Evolutionary conservation across 1,284 basidiomycete species (phyloP), one percentile per base, ranked within the genome.

Genomic region (Tranzscheliella williamsii): DNA sequence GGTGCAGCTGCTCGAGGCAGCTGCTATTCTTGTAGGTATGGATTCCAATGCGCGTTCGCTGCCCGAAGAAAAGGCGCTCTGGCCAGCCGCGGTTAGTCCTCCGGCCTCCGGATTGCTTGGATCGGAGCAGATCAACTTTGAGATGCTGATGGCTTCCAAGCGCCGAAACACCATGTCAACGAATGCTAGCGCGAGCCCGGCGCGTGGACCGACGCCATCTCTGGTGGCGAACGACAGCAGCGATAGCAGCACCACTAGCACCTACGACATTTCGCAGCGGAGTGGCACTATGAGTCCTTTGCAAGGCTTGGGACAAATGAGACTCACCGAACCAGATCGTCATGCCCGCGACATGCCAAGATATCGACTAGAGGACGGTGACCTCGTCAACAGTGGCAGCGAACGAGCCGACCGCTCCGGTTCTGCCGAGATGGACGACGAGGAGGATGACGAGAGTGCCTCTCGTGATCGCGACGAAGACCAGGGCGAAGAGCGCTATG

Each of bases 1-100:
- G 74, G 94, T 98, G 1, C 94, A 97, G 76, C 82, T 97, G 47
- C 86, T 98, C 40, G 94, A 97, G 83, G 94, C 93, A 5, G 94
- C 94, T 1, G 91, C 94, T 6, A 97, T 98, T 58, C 84, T 98
- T 32, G 78, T 85, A 1, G 80, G 79, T 26, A 82, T 83, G 23
- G 83, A 83, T 11, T 70, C 72, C 33, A 86, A 87, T 8, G 84
- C 86, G 4, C 62, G 67, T 4, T 90, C 90, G 3, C 82, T 97
- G 6, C 94, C 94, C 0, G 91, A 91, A 54, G 92, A 97, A 78
- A 90, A 92, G 61, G 87, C 88, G 3, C 51, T 91, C 83, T 69
- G 83, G 83, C 83, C 83, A 3, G 73, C 73, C 4, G 81, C 82
- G 15, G 79, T 83, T 15, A 82, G 81, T 9, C 81, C 82, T 6